These are phyloP conservation scores for Aureobasidium sp. DNA, from an alignment of 2,329 filamentous ascomycete genomes.

Conservation along the genomic window DNA sequence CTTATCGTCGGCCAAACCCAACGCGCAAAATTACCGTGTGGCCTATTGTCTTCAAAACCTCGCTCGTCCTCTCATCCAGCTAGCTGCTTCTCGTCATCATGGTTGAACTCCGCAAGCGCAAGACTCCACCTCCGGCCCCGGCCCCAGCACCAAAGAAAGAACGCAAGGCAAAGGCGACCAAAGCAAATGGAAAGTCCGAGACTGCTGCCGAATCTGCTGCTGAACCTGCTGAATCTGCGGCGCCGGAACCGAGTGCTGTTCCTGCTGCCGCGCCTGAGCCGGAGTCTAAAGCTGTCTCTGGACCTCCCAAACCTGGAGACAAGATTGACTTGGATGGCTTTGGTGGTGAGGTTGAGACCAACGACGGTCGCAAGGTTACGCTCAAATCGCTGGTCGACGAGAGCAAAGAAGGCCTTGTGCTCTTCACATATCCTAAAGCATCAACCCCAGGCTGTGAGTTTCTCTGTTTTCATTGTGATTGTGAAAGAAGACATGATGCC, in stretches of 20 bases:
- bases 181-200: slow-evolving; percentile 20
- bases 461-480: slow-evolving; percentile 20
- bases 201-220: slow-evolving; percentile 24
- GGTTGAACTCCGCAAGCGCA: slow-evolving; percentile 59
- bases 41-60: neutral
- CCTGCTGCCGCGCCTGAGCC: slow-evolving; percentile 17
- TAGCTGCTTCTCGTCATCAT: slow-evolving; percentile 24
- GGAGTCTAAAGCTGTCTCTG: slow-evolving; percentile 19
- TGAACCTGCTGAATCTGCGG: slow-evolving; percentile 19
- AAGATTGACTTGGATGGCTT: slow-evolving; percentile 49
- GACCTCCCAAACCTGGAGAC: slow-evolving; percentile 41
- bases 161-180: slow-evolving; percentile 32
- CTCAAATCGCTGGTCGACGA: slow-evolving; percentile 73
- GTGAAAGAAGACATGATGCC: neutral
- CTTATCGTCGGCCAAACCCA: neutral
- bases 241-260: slow-evolving; percentile 18
- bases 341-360: slow-evolving; percentile 68
- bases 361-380: slow-evolving; percentile 74
- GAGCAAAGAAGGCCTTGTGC: slow-evolving; percentile 77
- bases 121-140: slow-evolving; percentile 46
- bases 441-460: slow-evolving; percentile 88
- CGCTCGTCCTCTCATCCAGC: neutral
- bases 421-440: slow-evolving; percentile 94
- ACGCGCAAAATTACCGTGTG: neutral
- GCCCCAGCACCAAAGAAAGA: slow-evolving; percentile 43